Base-by-base conservation (phyloP, 2,329 filamentous ascomycete genomes). In the Cladobotryum protrusum region DNA sequence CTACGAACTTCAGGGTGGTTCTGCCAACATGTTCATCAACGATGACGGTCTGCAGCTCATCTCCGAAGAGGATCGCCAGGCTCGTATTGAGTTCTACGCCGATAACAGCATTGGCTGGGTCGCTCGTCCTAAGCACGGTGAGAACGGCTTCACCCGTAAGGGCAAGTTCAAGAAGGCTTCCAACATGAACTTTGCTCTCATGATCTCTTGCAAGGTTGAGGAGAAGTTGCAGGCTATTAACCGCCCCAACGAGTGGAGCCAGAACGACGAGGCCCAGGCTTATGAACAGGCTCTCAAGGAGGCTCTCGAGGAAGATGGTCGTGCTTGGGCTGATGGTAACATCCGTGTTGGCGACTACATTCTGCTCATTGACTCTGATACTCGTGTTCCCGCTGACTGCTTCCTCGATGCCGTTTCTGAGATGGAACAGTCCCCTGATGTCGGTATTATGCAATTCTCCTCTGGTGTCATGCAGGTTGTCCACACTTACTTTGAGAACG, bases 331-430 rank as follows among this genome's bases (percentile, higher is more conserved):
- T 15, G 87, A 89, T 62, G 89, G 89, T 54, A 90, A 93, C 66
- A 85, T 95, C 58, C 87, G 89, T 46, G 74, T 95, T 18, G 89
- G 89, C 49, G 89, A 95, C 68, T 91, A 90, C 66, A 88, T 91
- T 52, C 61, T 70, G 12, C 61, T 91, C 52, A 86, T 89, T 61
- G 86, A 89, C 69, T 89, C 86, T 2, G 86, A 90, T 66, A 90
- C 86, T 29, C 85, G 86, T 67, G 86, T 89, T 2, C 87, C 87
- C 1, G 71, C 76, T 36, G 87, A 91, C 66, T 92, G 87, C 61
- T 74, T 92, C 53, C 74, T 91, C 5, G 87, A 91, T 60, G 86
- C 86, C 39, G 86, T 87, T 43, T 88, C 83, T 45, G 87, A 92
- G 62, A 89, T 91, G 86, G 85, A 90, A 61, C 82, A 85, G 61